Conservation (phyloP, 345 rosid genomes). For the Tarenaya hassleriana region DNA sequence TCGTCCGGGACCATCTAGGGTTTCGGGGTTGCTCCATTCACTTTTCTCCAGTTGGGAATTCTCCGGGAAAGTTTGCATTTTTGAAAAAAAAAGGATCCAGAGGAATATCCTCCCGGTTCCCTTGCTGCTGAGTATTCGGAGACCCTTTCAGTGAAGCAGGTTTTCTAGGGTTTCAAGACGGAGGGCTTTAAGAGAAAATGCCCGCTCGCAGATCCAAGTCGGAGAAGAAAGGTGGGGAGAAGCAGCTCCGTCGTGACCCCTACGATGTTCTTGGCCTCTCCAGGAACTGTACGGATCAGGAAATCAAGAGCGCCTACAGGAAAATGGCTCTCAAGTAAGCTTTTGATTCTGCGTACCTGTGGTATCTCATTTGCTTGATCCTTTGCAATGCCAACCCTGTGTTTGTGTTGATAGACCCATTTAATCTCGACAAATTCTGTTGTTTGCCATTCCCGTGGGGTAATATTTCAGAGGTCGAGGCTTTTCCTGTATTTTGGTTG, state of each 20-base stretch:
- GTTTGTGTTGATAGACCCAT: neutral
- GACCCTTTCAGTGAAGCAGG: conserved; percentile 15
- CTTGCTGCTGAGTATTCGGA: neutral
- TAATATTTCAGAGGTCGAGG: no score
- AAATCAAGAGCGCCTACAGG: conserved; percentile 82
- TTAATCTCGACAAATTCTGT: neutral
- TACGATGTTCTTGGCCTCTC: conserved; percentile 81
- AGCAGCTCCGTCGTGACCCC: conserved; percentile 84
- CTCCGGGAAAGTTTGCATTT: conserved; percentile 13
- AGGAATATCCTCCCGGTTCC: conserved; percentile 4
- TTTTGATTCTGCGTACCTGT: neutral
- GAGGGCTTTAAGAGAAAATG: conserved; percentile 29
- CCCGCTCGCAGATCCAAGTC: conserved; percentile 57
- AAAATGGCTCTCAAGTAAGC: conserved; percentile 93
- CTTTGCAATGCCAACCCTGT: no score
- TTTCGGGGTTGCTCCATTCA: conserved; percentile 11
- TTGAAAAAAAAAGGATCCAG: no score
- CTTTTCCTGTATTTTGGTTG: no score
- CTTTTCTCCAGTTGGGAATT: conserved; percentile 4
- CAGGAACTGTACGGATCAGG: conserved; percentile 80
- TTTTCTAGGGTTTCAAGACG: conserved; percentile 22
- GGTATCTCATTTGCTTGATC: conserved; percentile 3
- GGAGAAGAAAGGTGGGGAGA: conserved; percentile 58
- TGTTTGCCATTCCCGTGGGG: neutral
- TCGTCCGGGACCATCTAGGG: conserved; percentile 13